Conservation (phyloP, 208 protist genomes). For the Leishmania gerbilli region DNA sequence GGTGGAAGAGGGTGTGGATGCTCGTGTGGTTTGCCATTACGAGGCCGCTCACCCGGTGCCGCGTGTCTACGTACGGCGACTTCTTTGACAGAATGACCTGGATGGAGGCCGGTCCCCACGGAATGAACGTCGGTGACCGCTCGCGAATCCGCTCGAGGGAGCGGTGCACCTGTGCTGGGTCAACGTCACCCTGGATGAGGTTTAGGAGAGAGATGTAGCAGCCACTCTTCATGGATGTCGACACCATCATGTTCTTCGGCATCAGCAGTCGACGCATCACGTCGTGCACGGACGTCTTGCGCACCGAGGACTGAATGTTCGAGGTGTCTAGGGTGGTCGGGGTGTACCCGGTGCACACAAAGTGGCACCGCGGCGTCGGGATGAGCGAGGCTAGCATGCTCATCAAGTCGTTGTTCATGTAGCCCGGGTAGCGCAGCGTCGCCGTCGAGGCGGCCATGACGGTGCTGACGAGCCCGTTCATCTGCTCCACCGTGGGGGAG, state of each 20-base stretch:
- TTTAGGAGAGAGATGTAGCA: constrained; percentile 99
- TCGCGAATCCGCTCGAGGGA: constrained; percentile 98
- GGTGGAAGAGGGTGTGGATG: constrained; percentile 95
- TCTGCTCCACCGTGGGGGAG: constrained; percentile 96
- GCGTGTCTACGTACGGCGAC: constrained; percentile 97
- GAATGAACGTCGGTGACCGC: constrained; percentile 98
- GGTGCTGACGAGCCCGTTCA: constrained; percentile 98
- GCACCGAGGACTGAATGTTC: constrained; percentile 90
- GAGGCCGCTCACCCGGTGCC: constrained; percentile 98
- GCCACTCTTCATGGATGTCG: constrained; percentile 91
- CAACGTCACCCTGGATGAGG: constrained; percentile 99
- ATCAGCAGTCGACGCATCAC: constrained; percentile 99
- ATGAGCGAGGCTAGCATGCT: constrained; percentile 98
- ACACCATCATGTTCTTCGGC: constrained; percentile 99
- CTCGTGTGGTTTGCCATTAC: constrained; percentile 99
- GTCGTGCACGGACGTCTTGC: constrained; percentile 99
- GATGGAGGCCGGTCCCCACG: constrained; percentile 97
- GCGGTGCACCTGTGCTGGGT: constrained; percentile 98
- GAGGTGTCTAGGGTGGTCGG: constrained; percentile 94
- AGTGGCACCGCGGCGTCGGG: constrained; percentile 99
- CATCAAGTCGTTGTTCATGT: constrained; percentile 98
- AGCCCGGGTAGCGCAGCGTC: constrained; percentile 99
- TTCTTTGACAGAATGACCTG: constrained; percentile 96
- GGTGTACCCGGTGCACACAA: constrained; percentile 99
- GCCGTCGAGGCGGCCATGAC: constrained; percentile 99